phyloP scores from a whole-genome alignment of 1,284 basidiomycete genomes.

The Boletus sp. region DNA sequence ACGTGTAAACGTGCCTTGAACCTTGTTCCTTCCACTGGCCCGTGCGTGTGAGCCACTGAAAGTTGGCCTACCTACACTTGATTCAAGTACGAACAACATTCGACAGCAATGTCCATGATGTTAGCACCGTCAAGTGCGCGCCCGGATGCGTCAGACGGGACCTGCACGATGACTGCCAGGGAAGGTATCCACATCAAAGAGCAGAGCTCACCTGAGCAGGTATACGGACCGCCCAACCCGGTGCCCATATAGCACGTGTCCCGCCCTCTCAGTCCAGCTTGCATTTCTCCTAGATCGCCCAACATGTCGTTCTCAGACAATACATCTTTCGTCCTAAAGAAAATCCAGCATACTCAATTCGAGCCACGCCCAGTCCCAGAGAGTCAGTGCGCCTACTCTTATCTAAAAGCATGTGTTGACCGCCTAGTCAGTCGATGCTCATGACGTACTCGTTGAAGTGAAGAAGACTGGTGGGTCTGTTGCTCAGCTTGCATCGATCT shows the following conservation, averaged over 20 bases:
- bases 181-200: not conserved
- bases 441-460: constrained; percentile 88
- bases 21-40: no score
- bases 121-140: no score
- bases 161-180: no score
- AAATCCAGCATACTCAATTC: constrained; percentile 72
- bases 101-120: no score
- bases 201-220: not conserved
- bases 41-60: no score
- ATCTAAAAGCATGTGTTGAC: constrained; percentile 6
- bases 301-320: constrained; percentile 63
- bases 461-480: constrained; percentile 80
- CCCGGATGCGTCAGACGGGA: no score
- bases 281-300: not conserved
- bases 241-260: not conserved
- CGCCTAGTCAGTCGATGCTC: constrained; percentile 55
- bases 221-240: not conserved
- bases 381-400: constrained; percentile 44
- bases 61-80: no score
- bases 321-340: constrained; percentile 78
- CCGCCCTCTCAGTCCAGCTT: not conserved
- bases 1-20: no score
- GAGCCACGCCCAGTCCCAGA: constrained; percentile 83
- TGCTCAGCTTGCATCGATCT: constrained; percentile 9
- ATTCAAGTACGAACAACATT: no score